Conservation (phyloP, 2,329 filamentous ascomycete species). For the Aspergillus quadrilineatus region DNA sequence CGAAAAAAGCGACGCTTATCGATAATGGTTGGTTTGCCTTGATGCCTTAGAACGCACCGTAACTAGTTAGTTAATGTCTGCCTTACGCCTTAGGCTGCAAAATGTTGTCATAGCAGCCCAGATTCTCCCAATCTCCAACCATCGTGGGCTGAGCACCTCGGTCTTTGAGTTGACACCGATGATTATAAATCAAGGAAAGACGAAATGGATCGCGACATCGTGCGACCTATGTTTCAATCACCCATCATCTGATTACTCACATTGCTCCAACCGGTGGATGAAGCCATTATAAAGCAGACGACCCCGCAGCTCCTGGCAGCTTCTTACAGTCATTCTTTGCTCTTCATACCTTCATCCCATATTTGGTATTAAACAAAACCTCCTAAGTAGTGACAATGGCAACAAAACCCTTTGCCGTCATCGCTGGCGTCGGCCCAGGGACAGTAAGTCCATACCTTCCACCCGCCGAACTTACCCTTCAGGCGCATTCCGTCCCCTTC, state of each 20-base stretch:
- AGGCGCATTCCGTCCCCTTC: neutral
- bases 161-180: neutral
- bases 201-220: neutral
- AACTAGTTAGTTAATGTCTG: too few species aligned
- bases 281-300: neutral
- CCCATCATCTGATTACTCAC: neutral
- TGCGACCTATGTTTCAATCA: neutral
- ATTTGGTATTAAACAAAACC: neutral
- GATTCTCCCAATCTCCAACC: neutral
- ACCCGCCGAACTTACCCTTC: neutral
- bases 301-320: neutral
- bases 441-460: conserved; percentile 31
- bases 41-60: neutral
- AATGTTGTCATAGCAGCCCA: conserved; percentile 7
- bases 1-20: conserved; percentile 12
- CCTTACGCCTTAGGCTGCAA: neutral
- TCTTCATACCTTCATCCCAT: neutral
- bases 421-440: conserved; percentile 49
- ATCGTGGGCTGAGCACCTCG: neutral
- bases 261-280: neutral
- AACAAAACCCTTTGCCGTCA: conserved; percentile 45
- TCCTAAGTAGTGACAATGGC: conserved; percentile 25
- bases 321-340: neutral
- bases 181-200: conserved; percentile 15
- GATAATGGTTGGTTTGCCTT: conserved; percentile 5